A percentile compares a stretch with the other conserved stretches of the same genome.
These are phyloP conservation scores for Fusarium nurragi DNA, from an alignment of 2,329 filamentous ascomycete genomes.

Conservation along the genomic window DNA sequence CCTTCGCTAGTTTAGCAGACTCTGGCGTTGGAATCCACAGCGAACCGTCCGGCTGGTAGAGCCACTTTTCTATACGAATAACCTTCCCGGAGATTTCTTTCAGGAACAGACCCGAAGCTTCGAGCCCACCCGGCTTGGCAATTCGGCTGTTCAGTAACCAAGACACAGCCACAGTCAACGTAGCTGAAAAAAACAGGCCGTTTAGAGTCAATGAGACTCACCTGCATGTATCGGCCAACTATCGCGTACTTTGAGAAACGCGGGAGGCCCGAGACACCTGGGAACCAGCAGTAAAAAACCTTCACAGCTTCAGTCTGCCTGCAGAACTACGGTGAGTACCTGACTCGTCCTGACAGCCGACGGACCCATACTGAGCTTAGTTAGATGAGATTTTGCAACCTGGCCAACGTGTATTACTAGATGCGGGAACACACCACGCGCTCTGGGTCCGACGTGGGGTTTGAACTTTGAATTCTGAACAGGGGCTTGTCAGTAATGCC, in stretches of 20 bases:
- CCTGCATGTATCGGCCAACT: slow-evolving; percentile 4
- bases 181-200: not conserved
- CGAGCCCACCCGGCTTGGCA: slow-evolving; percentile 19
- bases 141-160: not conserved
- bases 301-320: slow-evolving; percentile 4
- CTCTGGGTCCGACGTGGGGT: slow-evolving; percentile 10
- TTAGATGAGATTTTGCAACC: not conserved
- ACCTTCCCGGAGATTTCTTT: slow-evolving; percentile 34
- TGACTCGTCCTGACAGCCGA: slow-evolving; percentile 30
- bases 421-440: slow-evolving; percentile 6
- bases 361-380: slow-evolving; percentile 1
- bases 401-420: not conserved
- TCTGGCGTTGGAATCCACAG: slow-evolving; percentile 33
- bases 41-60: slow-evolving; percentile 39
- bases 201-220: not conserved
- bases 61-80: slow-evolving; percentile 33
- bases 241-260: not conserved
- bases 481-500: slow-evolving; percentile 19
- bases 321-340: slow-evolving; percentile 7
- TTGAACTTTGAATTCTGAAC: slow-evolving; percentile 7
- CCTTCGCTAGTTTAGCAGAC: slow-evolving; percentile 26
- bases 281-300: not conserved
- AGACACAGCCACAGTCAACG: not conserved
- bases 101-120: slow-evolving; percentile 28
- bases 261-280: slow-evolving; percentile 4